These are phyloP conservation scores for Seminavis robusta DNA, from an alignment of 108 stramenopile species.

Conservation along the genomic window DNA sequence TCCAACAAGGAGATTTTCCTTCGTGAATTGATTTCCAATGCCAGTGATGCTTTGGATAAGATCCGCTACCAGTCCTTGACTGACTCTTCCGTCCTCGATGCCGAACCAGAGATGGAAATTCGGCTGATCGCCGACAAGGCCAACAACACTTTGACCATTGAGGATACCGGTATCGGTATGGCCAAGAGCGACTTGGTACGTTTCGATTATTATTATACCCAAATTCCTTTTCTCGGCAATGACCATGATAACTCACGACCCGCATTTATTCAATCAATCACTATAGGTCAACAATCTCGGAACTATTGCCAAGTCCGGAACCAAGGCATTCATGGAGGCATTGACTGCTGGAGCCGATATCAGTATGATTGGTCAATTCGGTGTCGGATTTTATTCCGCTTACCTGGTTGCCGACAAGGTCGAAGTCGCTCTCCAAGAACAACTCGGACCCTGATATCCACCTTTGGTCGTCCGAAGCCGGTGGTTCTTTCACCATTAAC, in stretches of 20 bases:
- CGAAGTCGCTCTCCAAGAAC: constrained; percentile 95
- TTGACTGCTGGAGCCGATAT: constrained; percentile 98
- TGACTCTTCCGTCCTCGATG: constrained; percentile 91
- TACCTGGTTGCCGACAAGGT: constrained; percentile 99
- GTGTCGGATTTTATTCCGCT: constrained; percentile 99
- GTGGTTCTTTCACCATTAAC: constrained; percentile 96
- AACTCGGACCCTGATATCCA: constrained; percentile 93
- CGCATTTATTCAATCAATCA: no score
- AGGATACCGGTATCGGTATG: constrained; percentile 99
- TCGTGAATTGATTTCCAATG: constrained; percentile 99
- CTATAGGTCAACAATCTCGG: constrained; percentile 99
- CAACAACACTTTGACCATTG: constrained; percentile 98
- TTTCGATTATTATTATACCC: no score
- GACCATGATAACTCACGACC: no score
- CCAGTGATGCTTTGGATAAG: constrained; percentile 98
- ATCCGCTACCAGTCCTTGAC: constrained; percentile 98
- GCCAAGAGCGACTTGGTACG: constrained; percentile 99
- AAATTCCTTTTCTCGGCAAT: no score
- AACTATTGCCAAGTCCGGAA: constrained; percentile 99
- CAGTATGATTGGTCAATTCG: constrained; percentile 99
- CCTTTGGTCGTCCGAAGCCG: constrained; percentile 96
- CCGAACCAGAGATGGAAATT: constrained; percentile 96
- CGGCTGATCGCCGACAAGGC: constrained; percentile 99
- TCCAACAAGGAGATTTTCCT: constrained; percentile 99
- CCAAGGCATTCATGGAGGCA: constrained; percentile 99